Conservation (phyloP, 257 asterid genomes). For the Echium plantagineum region DNA sequence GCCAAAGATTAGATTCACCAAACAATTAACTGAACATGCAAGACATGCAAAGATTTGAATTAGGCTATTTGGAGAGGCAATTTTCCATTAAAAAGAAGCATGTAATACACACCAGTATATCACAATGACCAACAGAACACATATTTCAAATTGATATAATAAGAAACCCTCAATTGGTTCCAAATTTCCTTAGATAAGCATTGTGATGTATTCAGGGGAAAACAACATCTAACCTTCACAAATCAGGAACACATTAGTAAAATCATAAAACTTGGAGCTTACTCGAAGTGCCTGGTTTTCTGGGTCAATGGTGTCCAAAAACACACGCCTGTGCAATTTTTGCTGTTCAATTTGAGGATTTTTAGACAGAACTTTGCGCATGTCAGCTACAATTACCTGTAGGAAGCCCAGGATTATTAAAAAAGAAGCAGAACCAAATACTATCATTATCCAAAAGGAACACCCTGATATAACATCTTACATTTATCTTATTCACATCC, state of each 20-base stretch:
- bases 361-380: conserved; percentile 31
- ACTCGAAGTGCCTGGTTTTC: conserved; percentile 26
- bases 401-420: neutral
- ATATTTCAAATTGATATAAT: no score
- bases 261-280: neutral
- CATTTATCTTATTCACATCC: conserved; percentile 26
- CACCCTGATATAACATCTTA: conserved; percentile 6
- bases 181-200: neutral
- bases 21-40: no score
- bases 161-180: no score
- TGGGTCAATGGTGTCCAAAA: conserved; percentile 19
- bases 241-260: neutral
- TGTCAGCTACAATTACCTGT: conserved; percentile 25
- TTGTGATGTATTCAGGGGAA: neutral
- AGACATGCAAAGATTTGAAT: neutral
- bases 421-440: neutral
- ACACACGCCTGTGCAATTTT: conserved; percentile 25
- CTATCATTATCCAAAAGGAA: neutral
- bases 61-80: neutral
- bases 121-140: no score
- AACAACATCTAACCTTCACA: neutral
- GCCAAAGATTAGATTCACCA: no score
- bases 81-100: neutral
- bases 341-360: conserved; percentile 29
- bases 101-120: neutral